Evolutionary conservation across 352 stramenopile genomes (phyloP).

Genomic region (Chrysophaeum taylorii): DNA sequence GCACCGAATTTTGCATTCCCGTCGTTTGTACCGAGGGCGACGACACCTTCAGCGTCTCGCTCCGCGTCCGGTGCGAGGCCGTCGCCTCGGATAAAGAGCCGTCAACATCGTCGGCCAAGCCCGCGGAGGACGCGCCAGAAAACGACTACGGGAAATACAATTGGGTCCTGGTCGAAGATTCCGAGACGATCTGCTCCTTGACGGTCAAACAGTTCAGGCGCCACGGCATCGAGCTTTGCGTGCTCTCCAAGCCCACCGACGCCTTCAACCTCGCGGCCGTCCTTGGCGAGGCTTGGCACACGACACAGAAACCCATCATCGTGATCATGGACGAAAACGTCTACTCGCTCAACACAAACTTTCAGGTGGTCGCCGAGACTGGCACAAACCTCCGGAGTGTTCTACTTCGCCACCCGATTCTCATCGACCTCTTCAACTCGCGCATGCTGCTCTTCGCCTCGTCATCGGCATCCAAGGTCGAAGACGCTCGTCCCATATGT

Average conservation of each 20-base stretch:
- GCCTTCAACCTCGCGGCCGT: not conserved
- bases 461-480: too few species aligned
- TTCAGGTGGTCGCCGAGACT: too few species aligned
- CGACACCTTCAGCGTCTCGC: not conserved
- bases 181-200: not conserved
- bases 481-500: too few species aligned
- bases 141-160: not conserved
- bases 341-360: too few species aligned
- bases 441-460: too few species aligned
- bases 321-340: not conserved
- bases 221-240: not conserved
- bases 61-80: too few species aligned
- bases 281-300: not conserved
- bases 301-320: not conserved
- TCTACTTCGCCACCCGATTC: too few species aligned
- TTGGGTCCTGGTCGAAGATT: not conserved
- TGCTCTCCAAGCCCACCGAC: not conserved
- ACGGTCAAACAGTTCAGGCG: not conserved
- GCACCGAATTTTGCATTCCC: not conserved
- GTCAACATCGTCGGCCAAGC: too few species aligned
- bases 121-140: too few species aligned
- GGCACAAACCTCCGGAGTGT: too few species aligned
- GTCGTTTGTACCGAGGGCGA: not conserved
- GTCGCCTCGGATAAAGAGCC: too few species aligned
- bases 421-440: too few species aligned